phyloP scores from a whole-genome alignment of 2,329 filamentous ascomycete species.

The Dactylonectria estremocensis region DNA sequence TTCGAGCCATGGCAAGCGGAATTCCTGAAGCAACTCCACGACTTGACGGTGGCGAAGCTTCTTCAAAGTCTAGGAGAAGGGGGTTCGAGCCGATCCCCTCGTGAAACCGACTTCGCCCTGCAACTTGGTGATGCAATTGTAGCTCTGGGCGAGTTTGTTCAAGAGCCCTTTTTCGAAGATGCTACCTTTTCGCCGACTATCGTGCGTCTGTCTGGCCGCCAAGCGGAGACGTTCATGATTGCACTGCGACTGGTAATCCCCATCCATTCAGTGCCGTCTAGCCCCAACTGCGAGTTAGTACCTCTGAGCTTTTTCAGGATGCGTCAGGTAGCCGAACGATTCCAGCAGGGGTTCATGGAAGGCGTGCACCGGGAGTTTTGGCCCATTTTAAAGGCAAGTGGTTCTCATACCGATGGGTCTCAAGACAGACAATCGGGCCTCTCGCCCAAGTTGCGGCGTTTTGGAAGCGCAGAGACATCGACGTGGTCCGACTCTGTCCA shows the following conservation, averaged over 20 bases:
- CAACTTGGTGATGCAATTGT: slow-evolving; percentile 61
- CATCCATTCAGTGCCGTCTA: slow-evolving; percentile 69
- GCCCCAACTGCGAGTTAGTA: slow-evolving; percentile 69
- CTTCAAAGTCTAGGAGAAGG: slow-evolving; percentile 53
- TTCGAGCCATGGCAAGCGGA: slow-evolving; percentile 70
- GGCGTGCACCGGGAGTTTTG: slow-evolving; percentile 74
- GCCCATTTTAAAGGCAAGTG: slow-evolving; percentile 55
- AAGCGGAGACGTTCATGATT: slow-evolving; percentile 59
- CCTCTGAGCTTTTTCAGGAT: slow-evolving; percentile 77
- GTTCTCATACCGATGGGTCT: slow-evolving; percentile 24
- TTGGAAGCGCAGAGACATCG: slow-evolving; percentile 32
- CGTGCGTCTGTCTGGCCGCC: slow-evolving; percentile 57
- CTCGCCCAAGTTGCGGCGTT: slow-evolving; percentile 33
- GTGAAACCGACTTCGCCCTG: slow-evolving; percentile 61
- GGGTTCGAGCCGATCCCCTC: slow-evolving; percentile 49
- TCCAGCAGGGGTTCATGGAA: slow-evolving; percentile 72
- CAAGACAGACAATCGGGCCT: slow-evolving; percentile 20
- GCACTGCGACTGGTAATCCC: slow-evolving; percentile 74
- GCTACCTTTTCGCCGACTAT: slow-evolving; percentile 61
- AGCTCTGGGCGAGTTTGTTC: slow-evolving; percentile 58
- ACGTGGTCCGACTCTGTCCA: slow-evolving; percentile 34
- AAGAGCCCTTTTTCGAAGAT: slow-evolving; percentile 62
- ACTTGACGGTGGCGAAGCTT: slow-evolving; percentile 56
- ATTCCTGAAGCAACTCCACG: slow-evolving; percentile 67
- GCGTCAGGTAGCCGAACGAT: slow-evolving; percentile 74